Evolutionary conservation across 352 stramenopile species (phyloP), one percentile per base, ranked within the genome.

Genomic region (Phytophthora rubi): DNA sequence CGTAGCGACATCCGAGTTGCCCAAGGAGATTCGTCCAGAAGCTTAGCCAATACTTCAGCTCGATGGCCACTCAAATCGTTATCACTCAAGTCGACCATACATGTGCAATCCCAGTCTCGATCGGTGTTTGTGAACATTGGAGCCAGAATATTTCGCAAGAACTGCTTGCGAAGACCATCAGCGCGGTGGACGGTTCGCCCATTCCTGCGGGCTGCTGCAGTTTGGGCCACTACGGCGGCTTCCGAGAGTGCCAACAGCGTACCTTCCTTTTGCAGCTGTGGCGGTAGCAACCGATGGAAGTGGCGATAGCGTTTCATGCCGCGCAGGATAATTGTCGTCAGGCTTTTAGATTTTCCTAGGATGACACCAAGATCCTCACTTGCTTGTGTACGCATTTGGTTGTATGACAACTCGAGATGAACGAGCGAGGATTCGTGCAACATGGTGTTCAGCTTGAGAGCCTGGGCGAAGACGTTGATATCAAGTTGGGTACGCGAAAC

Each of bases 51-150:
- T 3, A 83, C 33, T 16, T 73, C 66, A 7, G 80, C 85, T 45
- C 81, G 82, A 33, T 75, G 51, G 4, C 85, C 78, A 39, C 77
- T 81, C 6, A 93, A 64, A 37, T 92, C 65, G 68, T 95, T 95
- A 58, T 93, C 87, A n/a, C 85, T 95, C 47, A 93, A 47, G 48
- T 95, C 84, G 2, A 93, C 58, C 61, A 81, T 70, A 18, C 82
- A 85, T 7, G 78, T 48, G 39, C 39, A 48, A 21, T 48, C 75
- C 33, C 64, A 70, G 10, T 61, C 57, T 8, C 85, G 70, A 13
- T 74, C 70, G 2, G 70, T 76, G 63, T 94, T 94, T 15, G 80
- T 71, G 12, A 94, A 89, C 84, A 91, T 90, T 2, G 85, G 85
- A 1, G 69, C 70, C 12, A 94, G 54, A 6, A 94, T 89, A 32